Conservation (phyloP, 164 flowering plant species). For the Magnolia kwangsiensis region DNA sequence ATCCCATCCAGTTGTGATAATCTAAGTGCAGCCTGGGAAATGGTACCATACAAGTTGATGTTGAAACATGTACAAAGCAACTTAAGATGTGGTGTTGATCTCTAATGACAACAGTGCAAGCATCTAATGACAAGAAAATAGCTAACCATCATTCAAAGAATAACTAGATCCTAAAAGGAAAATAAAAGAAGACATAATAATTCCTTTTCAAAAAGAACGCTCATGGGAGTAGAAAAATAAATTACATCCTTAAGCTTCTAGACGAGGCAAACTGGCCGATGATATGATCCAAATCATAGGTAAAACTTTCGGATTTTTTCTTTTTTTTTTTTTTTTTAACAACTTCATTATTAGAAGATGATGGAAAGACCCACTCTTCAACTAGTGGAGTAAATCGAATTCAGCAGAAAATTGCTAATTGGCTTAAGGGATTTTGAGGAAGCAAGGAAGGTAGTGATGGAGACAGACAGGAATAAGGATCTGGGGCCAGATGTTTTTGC, state of each 20-base stretch:
- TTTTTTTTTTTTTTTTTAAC: no score
- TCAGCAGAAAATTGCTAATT: no score
- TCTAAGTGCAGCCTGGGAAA: slow-evolving; percentile 78
- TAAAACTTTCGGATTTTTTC: no score
- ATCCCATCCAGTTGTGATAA: slow-evolving; percentile 86
- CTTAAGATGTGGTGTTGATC: background rate
- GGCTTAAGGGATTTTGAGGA: no score
- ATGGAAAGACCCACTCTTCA: no score
- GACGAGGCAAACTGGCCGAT: no score
- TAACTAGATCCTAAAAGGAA: background rate
- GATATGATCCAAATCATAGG: no score
- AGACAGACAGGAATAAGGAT: no score
- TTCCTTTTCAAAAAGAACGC: background rate
- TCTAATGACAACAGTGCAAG: background rate
- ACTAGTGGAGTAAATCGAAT: no score
- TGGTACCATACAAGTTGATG: slow-evolving; percentile 14
- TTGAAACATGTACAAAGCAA: slow-evolving; percentile 1
- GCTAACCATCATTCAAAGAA: background rate
- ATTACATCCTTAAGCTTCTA: background rate
- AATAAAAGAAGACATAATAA: background rate
- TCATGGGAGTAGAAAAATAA: background rate
- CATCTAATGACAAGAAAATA: background rate
- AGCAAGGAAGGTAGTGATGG: no score
- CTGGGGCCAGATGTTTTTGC: no score
- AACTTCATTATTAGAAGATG: no score